Evolutionary conservation across 2,329 filamentous ascomycete species (phyloP).

Genomic region (Shiraia sp.): DNA sequence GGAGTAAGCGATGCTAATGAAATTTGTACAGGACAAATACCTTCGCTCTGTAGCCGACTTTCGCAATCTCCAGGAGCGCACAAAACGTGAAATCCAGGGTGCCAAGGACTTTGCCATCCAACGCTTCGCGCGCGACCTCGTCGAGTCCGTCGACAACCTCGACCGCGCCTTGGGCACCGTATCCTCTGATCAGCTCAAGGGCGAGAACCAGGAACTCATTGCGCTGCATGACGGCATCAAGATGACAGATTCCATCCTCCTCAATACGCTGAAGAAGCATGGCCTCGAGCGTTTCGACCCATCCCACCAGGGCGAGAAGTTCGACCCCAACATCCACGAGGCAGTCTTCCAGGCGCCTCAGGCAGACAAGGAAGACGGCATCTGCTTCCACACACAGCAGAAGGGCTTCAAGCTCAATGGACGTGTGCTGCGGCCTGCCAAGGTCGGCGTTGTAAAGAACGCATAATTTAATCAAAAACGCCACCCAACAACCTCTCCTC

Average conservation of each 20-base stretch:
- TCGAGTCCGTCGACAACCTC: conserved; percentile 95
- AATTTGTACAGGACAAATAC: conserved; percentile 76
- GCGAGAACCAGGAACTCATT: conserved; percentile 68
- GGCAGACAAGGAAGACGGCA: conserved; percentile 85
- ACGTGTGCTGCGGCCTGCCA: conserved; percentile 83
- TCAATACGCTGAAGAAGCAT: conserved; percentile 89
- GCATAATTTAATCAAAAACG: conserved; percentile 35
- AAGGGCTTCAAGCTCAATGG: conserved; percentile 97
- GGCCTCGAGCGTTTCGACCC: conserved; percentile 90
- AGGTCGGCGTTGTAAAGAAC: conserved; percentile 96
- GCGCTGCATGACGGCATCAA: conserved; percentile 86
- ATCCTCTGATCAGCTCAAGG: conserved; percentile 69
- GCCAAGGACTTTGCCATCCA: conserved; percentile 94
- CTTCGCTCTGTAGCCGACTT: conserved; percentile 94
- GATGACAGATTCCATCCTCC: conserved; percentile 91
- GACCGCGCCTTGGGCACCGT: conserved; percentile 87
- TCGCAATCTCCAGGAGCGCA: conserved; percentile 96
- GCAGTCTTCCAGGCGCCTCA: conserved; percentile 92
- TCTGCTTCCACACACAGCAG: conserved; percentile 88
- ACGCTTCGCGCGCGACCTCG: conserved; percentile 88
- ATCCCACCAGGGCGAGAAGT: conserved; percentile 71
- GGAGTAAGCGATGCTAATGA: not conserved
- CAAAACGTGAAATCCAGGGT: conserved; percentile 82
- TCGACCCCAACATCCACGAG: conserved; percentile 96
- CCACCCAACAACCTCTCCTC: not conserved